These are phyloP conservation scores for Fusarium albosuccineum DNA, from an alignment of 2,329 filamentous ascomycete genomes.

Conservation along the genomic window DNA sequence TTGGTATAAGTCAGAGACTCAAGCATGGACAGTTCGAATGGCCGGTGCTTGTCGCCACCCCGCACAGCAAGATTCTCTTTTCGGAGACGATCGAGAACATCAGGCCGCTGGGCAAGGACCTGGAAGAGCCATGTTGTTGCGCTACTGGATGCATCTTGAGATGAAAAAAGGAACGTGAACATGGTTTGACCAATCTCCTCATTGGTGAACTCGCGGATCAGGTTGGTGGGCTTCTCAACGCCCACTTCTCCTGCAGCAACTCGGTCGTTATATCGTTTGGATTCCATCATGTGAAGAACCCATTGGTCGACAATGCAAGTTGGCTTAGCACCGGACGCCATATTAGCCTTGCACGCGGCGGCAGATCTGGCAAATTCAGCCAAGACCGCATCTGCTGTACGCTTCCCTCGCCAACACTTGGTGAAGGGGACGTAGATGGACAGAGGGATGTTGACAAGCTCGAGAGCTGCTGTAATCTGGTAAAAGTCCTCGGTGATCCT, in stretches of 20 bases:
- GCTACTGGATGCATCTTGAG: conserved; percentile 66
- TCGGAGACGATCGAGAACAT: conserved; percentile 60
- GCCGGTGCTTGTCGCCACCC: conserved; percentile 55
- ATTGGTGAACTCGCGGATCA: conserved; percentile 65
- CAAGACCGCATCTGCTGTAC: conserved; percentile 77
- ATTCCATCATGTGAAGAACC: conserved; percentile 81
- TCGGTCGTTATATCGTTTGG: conserved; percentile 73
- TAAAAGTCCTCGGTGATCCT: conserved; percentile 85
- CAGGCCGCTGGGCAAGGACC: conserved; percentile 63
- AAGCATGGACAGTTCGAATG: conserved; percentile 60
- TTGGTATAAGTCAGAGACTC: conserved; percentile 65
- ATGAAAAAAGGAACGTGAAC: conserved; percentile 67
- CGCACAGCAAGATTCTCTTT: conserved; percentile 61
- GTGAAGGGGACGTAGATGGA: conserved; percentile 80
- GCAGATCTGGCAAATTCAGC: conserved; percentile 79
- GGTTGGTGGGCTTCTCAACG: conserved; percentile 58
- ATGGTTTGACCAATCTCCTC: conserved; percentile 63
- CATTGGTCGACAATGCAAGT: conserved; percentile 84
- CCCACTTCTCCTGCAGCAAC: conserved; percentile 67
- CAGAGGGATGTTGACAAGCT: conserved; percentile 81
- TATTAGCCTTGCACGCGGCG: conserved; percentile 77
- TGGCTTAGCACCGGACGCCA: conserved; percentile 76
- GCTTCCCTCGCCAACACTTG: conserved; percentile 83
- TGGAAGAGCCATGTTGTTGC: conserved; percentile 67
- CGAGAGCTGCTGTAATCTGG: conserved; percentile 80